Percentiles rank a stretch among this genome's conserved stretches.
Evolutionary conservation across 371 early-diverging fungal genomes (phyloP).

Genomic region (Ecytonucleospora hepatopenaei): DNA sequence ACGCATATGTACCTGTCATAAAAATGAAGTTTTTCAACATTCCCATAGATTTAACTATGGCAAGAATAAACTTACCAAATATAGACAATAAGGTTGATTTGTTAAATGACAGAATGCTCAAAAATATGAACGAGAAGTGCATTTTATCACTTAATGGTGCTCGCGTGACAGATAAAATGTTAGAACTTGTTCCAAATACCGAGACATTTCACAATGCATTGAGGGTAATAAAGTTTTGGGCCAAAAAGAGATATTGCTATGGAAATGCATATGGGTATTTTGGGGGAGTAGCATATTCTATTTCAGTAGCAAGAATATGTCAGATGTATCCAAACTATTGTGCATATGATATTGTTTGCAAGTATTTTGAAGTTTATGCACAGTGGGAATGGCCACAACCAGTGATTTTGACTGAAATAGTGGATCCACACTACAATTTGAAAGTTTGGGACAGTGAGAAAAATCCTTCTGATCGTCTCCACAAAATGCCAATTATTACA

Average conservation of each 20-base stretch:
- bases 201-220: slow-evolving; percentile 74
- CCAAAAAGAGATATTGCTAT: slow-evolving; percentile 78
- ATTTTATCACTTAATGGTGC: slow-evolving; percentile 88
- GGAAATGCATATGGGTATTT: slow-evolving; percentile 92
- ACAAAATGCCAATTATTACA: slow-evolving; percentile 97
- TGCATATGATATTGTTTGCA: slow-evolving; percentile 68
- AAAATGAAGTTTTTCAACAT: slow-evolving; percentile 62
- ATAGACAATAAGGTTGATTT: slow-evolving; percentile 76
- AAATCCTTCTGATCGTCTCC: slow-evolving; percentile 71
- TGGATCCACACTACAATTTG: slow-evolving; percentile 74
- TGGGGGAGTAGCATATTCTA: slow-evolving; percentile 98
- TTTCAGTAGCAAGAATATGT: slow-evolving; percentile 86
- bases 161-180: slow-evolving; percentile 88
- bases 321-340: slow-evolving; percentile 88
- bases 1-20: slow-evolving; percentile 93
- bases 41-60: slow-evolving; percentile 88
- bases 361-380: slow-evolving; percentile 76
- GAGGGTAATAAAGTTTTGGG: slow-evolving; percentile 93
- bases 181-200: slow-evolving; percentile 80
- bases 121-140: slow-evolving; percentile 77
- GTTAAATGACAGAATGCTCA: slow-evolving; percentile 69
- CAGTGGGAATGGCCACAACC: slow-evolving; percentile 96
- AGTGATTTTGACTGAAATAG: slow-evolving; percentile 75
- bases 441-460: slow-evolving; percentile 91
- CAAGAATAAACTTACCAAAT: slow-evolving; percentile 64